phyloP scores from a whole-genome alignment of 164 flowering plant species.

The Annona cherimola region DNA sequence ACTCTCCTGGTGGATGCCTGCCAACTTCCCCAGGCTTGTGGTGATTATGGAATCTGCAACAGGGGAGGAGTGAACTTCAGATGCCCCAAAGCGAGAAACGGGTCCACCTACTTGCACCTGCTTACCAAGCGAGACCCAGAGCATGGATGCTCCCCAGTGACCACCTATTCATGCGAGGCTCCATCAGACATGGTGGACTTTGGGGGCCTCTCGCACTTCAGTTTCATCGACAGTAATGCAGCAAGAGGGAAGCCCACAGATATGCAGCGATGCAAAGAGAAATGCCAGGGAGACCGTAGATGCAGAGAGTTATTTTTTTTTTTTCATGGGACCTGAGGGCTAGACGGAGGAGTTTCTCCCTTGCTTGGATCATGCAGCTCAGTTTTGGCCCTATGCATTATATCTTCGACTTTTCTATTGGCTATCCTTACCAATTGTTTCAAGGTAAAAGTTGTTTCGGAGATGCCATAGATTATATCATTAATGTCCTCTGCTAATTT shows the following conservation, averaged over 20 bases:
- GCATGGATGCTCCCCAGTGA: constrained; percentile 17
- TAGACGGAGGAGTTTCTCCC: too few relatives aligned
- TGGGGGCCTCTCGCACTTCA: not conserved
- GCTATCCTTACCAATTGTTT: too few relatives aligned
- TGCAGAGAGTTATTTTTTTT: not conserved
- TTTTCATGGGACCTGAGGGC: too few relatives aligned
- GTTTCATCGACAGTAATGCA: not conserved
- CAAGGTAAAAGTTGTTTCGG: too few relatives aligned
- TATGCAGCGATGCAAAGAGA: not conserved
- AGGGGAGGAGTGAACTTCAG: constrained; percentile 16
- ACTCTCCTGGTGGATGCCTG: not conserved
- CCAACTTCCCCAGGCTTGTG: constrained; percentile 20
- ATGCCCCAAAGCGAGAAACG: constrained; percentile 11
- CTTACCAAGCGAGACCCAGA: constrained; percentile 7
- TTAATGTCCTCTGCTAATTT: too few relatives aligned
- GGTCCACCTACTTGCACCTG: constrained; percentile 2
- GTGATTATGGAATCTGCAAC: constrained; percentile 24
- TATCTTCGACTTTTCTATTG: too few relatives aligned
- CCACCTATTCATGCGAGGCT: constrained; percentile 9
- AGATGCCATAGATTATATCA: too few relatives aligned
- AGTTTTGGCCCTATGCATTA: too few relatives aligned
- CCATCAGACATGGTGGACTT: constrained; percentile 8
- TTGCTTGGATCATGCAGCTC: too few relatives aligned
- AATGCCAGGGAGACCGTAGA: not conserved
- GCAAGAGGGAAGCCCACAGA: not conserved